These are phyloP conservation scores for Thermochaetoides dissita DNA, from an alignment of 2,329 filamentous ascomycete genomes.

Conservation along the genomic window DNA sequence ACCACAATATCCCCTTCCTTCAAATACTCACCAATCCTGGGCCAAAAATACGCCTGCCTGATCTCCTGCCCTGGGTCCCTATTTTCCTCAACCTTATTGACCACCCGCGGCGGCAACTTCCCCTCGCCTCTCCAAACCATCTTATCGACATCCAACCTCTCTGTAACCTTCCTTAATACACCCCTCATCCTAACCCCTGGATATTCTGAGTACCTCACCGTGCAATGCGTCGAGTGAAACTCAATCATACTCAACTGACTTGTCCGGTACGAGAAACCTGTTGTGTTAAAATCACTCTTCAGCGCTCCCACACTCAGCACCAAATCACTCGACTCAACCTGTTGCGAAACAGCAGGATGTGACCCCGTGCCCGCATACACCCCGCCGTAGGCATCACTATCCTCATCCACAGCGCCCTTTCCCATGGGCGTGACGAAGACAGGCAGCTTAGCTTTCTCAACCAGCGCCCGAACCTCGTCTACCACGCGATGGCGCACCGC, in stretches of 20 bases:
- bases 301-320: constrained; percentile 51
- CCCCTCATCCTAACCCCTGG: constrained; percentile 64
- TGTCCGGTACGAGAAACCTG: constrained; percentile 68
- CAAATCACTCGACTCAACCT: constrained; percentile 55
- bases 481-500: constrained; percentile 64
- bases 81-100: constrained; percentile 33
- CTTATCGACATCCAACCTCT: constrained; percentile 41
- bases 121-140: constrained; percentile 33
- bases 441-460: constrained; percentile 61
- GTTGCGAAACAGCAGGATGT: constrained; percentile 46
- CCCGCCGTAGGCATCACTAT: constrained; percentile 60
- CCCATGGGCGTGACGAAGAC: constrained; percentile 86
- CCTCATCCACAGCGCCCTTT: constrained; percentile 71
- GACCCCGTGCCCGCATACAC: constrained; percentile 75
- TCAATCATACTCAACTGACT: constrained; percentile 67
- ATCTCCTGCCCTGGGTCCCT: constrained; percentile 32
- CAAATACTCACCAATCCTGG: constrained; percentile 58
- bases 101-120: constrained; percentile 31
- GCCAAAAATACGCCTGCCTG: constrained; percentile 66
- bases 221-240: constrained; percentile 60
- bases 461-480: constrained; percentile 55
- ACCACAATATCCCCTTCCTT: constrained; percentile 56
- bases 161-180: constrained; percentile 57
- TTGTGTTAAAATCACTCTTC: constrained; percentile 67
- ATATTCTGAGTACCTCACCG: constrained; percentile 66